phyloP scores from a whole-genome alignment of 257 asterid genomes.

The Paraleonurus japonicus region DNA sequence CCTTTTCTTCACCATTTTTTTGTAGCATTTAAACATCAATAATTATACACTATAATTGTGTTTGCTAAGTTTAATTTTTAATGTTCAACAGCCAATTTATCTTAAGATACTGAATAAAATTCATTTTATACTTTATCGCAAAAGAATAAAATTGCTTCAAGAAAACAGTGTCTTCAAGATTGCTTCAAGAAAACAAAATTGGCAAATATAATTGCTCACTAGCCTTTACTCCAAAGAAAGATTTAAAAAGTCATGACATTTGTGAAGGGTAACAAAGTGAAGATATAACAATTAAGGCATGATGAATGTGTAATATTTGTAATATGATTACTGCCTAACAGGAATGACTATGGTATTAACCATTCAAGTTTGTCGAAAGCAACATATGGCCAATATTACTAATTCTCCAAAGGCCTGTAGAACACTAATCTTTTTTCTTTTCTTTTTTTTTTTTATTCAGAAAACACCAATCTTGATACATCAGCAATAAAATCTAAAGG shows the following conservation, averaged over 20 bases:
- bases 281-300: constrained; percentile 8
- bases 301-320: constrained; percentile 8
- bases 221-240: constrained; percentile 43
- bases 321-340: not conserved
- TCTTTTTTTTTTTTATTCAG: too few species aligned
- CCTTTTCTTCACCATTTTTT: not conserved
- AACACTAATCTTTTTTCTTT: too few species aligned
- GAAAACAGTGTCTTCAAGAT: not conserved
- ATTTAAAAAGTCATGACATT: not conserved
- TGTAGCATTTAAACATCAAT: not conserved
- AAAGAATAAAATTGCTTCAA: not conserved
- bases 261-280: not conserved
- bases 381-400: constrained; percentile 31
- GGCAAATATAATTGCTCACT: constrained; percentile 18
- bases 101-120: too few species aligned
- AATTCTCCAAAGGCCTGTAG: not conserved
- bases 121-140: too few species aligned
- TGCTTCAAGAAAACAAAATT: constrained; percentile 19
- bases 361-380: constrained; percentile 23
- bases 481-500: too few species aligned
- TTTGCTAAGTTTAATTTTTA: not conserved
- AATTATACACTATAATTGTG: not conserved
- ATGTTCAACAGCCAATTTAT: not conserved
- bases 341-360: constrained; percentile 18
- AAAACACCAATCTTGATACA: too few species aligned